Percentiles rank a stretch among this genome's conserved stretches.
phyloP scores from a whole-genome alignment of 441 rosid genomes.

The Populus trichocarpa region DNA sequence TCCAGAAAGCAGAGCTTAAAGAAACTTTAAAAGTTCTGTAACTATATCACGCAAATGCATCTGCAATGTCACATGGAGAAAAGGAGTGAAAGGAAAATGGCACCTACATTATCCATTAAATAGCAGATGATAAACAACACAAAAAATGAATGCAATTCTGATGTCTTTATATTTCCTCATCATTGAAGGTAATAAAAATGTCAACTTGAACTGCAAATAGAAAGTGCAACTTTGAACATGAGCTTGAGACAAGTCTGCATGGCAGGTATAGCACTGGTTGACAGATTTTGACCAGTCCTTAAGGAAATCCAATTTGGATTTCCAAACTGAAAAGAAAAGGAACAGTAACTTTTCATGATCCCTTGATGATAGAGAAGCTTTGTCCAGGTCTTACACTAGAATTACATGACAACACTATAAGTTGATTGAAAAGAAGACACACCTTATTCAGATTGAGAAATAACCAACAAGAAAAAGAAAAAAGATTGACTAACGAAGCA shows the following conservation, averaged over 20 bases:
- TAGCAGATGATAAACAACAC: background rate
- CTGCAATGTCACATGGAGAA: background rate
- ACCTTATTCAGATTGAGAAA: conserved; percentile 7
- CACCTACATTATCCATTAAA: background rate
- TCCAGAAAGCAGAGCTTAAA: background rate
- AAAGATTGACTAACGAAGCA: conserved; percentile 4
- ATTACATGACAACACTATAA: background rate
- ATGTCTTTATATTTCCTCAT: background rate
- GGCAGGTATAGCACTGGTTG: background rate
- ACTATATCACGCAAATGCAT: background rate
- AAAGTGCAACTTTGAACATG: background rate
- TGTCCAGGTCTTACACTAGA: conserved; percentile 3
- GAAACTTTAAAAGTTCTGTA: background rate
- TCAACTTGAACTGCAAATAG: background rate
- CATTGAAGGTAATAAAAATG: background rate
- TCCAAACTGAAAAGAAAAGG: background rate
- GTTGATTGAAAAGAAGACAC: background rate
- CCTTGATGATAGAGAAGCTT: background rate
- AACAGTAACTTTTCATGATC: too few relatives aligned
- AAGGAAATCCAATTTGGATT: background rate
- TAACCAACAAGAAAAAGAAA: background rate
- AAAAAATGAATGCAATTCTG: background rate
- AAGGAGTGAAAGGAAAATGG: background rate
- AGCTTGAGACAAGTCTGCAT: background rate
- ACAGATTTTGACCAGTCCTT: too few relatives aligned